These are phyloP conservation scores for Sarocladium kiliense DNA, from an alignment of 2,329 filamentous ascomycete genomes.

Conservation along the genomic window DNA sequence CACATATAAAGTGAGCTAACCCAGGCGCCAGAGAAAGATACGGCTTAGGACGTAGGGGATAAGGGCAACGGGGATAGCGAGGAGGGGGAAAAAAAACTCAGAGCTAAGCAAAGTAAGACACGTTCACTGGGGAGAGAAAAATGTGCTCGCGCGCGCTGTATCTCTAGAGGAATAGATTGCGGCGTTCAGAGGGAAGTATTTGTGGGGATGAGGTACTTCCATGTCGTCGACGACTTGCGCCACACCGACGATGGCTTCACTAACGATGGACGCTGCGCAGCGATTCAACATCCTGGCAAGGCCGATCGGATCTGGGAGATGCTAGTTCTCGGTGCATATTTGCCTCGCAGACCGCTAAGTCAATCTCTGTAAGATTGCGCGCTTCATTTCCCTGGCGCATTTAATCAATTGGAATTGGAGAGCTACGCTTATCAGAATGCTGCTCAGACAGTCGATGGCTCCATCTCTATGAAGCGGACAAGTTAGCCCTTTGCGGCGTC, in stretches of 20 bases:
- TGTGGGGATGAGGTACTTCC: constrained; percentile 25
- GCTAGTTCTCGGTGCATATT: background rate
- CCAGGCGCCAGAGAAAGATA: constrained; percentile 10
- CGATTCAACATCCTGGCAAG: background rate
- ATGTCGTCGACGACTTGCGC: background rate
- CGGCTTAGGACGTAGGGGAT: background rate
- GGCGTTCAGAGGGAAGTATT: constrained; percentile 16
- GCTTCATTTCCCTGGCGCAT: too few relatives aligned
- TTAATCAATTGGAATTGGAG: too few relatives aligned
- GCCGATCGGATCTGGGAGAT: background rate
- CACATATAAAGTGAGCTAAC: background rate
- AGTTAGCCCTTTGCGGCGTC: too few relatives aligned
- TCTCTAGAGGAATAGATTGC: background rate
- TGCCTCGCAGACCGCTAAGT: too few relatives aligned
- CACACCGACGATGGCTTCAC: background rate
- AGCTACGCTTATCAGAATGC: background rate
- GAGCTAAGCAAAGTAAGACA: background rate
- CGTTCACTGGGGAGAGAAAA: background rate
- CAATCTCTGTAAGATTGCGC: too few relatives aligned
- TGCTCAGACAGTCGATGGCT: background rate
- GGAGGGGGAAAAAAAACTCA: background rate
- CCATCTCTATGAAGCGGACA: too few relatives aligned
- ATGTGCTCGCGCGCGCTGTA: background rate
- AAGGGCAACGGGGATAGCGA: background rate
- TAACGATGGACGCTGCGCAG: background rate